Base-by-base conservation (phyloP, 2,329 filamentous ascomycete species). In the Alternaria solani region DNA sequence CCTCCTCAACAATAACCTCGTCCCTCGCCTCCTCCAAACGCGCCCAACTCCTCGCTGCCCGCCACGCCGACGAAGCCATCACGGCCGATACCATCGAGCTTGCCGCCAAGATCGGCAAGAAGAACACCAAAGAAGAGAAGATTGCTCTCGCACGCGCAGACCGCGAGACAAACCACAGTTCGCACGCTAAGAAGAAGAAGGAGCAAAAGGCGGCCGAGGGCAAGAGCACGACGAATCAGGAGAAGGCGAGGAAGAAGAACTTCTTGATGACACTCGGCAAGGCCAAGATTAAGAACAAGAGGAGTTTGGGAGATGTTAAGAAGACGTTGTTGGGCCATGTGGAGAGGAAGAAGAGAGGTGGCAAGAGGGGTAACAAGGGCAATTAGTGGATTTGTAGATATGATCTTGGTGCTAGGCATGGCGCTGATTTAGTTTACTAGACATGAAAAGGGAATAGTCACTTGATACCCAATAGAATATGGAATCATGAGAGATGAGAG, bases 251-350 rank as follows among this genome's bases (percentile, higher is more conserved):
- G 69, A 93, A 92, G 86, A 99, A 99, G 91, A 99, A 99, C 80
- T 96, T 99, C 81, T 78, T 99, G 72, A 99, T 99, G 95, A 98
- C 94, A 39, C 81, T 99, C 61, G 92, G 94, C 60, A 98, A 99
- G 84, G 95, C 95, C 11, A 96, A 95, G 85, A 87, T 86, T 68
- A 99, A 98, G 85, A 91, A 95, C 75, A 97, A 97, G 89, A 87
- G 94, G 74, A 97, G 93, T 86, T 82, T 99, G 79, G 88, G 92
- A 12, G 90, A 97, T 81, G 93, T 93, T 65, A 88, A 87, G 74
- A 93, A 90, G 81, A 88, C 93, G 36, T 80, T 98, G 67, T 90
- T 87, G 76, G 91, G 89, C 2, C 94, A 98, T 79, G 86, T 94
- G 28, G 89, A 94, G 58, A 86, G 94, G 76, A 89, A 88, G 76